Base-by-base conservation (phyloP, 2,329 filamentous ascomycete genomes). In the Plenodomus lindquistii region DNA sequence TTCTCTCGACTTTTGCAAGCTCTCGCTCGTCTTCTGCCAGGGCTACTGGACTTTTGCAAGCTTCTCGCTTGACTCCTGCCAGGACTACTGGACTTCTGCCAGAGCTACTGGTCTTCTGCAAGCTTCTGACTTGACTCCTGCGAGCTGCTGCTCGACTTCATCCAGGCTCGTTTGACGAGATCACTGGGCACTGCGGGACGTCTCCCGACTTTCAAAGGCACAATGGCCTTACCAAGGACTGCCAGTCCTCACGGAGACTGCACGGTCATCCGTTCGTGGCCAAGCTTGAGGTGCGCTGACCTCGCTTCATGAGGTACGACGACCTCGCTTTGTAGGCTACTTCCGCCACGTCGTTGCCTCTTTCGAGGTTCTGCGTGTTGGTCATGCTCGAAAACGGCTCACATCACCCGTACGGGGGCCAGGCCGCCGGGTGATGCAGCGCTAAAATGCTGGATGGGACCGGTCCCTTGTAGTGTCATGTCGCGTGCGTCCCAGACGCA, bases 121-220 rank as follows among this genome's bases (percentile, higher is more conserved):
- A 24, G 22, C n/a, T n/a, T n/a, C n/a, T n/a, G n/a, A n/a, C n/a
- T 34, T 17, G 11, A n/a, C 13, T 16, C 15, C 5, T 44, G 42
- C 42, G 35, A 44, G 42, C 42, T 15, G n/a, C 42, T 35, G 42
- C 36, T 34, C 42, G 42, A 34, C 27, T 31, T 31, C 27, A 11
- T 7, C 27, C 36, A 39, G 42, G 11, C 27, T 34, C 40, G 17
- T 8, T 20, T 27, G 24, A 17, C 22, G 19, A 37, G 41, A n/a
- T 31, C 37, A 29, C 47, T 48, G 51, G 40, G 21, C 29, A 31
- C 5, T 46, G 45, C 46, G 52, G 55, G 52, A 55, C 47, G 49
- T 55, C 52, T 55, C 55, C 50, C 55, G 50, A 48, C 47, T 53
- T 50, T 2, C 3, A 34, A 15, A 37, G 20, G 20, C 31, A 37